A percentile compares a stretch with the other conserved stretches of the same genome.
These are phyloP conservation scores for Leccinum broughii DNA, from an alignment of 768 basidiomycete species.

Conservation along the genomic window DNA sequence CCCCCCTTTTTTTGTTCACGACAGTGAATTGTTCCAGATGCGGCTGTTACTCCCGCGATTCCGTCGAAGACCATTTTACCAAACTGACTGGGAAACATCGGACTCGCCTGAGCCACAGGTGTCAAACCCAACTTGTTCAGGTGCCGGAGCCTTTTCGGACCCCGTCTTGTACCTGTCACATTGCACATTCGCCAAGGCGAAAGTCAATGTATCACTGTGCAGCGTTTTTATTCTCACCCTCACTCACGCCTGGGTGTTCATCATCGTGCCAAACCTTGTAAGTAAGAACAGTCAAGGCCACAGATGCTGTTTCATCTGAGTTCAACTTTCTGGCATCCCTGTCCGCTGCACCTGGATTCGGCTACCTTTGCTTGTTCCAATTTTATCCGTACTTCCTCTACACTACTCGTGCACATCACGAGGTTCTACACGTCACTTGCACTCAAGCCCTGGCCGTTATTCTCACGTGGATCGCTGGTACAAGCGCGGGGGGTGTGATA, in stretches of 20 bases:
- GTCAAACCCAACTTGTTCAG: conserved; percentile 1
- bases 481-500: neutral
- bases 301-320: neutral
- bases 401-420: neutral
- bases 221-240: neutral
- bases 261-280: neutral
- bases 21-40: neutral
- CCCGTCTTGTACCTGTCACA: neutral
- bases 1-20: neutral
- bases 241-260: neutral
- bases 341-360: neutral
- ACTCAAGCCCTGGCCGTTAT: neutral
- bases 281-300: neutral
- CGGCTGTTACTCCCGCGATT: conserved; percentile 9
- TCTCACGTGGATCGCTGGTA: neutral
- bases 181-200: neutral
- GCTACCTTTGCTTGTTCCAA: neutral
- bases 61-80: neutral
- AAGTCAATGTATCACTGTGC: neutral
- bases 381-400: neutral
- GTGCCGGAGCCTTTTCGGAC: neutral
- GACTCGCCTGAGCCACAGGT: neutral
- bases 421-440: neutral
- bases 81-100: conserved; percentile 2
- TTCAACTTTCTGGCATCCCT: neutral